These are phyloP conservation scores for Teratosphaeria nubilosa DNA, from an alignment of 2,329 filamentous ascomycete genomes.

Conservation along the genomic window DNA sequence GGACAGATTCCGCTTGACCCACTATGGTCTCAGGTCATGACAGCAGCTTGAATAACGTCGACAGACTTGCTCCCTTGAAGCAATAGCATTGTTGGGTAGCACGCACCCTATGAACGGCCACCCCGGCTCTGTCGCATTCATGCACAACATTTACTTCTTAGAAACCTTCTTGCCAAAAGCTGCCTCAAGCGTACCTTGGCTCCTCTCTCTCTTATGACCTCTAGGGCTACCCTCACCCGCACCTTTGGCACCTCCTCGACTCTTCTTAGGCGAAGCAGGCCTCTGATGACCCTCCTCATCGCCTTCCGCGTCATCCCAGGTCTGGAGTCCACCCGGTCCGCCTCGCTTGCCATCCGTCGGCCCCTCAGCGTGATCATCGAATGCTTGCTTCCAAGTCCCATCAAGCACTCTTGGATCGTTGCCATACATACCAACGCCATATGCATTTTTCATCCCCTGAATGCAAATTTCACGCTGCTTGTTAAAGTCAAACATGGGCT, in stretches of 20 bases:
- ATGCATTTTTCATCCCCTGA: constrained; percentile 60
- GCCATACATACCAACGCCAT: constrained; percentile 54
- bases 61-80: background rate
- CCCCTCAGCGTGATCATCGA: constrained; percentile 37
- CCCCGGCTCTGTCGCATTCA: too few species aligned
- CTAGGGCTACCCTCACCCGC: constrained; percentile 5
- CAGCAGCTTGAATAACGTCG: background rate
- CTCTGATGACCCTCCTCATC: constrained; percentile 11
- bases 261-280: constrained; percentile 4
- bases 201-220: constrained; percentile 24
- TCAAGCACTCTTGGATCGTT: constrained; percentile 52
- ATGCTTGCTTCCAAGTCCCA: constrained; percentile 46
- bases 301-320: constrained; percentile 18
- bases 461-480: constrained; percentile 54
- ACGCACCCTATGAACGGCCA: too few species aligned
- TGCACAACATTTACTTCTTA: background rate
- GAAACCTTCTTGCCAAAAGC: constrained; percentile 21
- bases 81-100: too few species aligned
- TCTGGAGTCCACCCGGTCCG: constrained; percentile 28
- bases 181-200: constrained; percentile 24
- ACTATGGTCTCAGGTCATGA: background rate
- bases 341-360: constrained; percentile 33
- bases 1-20: background rate
- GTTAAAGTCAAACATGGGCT: constrained; percentile 68
- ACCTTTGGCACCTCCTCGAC: constrained; percentile 1